Evolutionary conservation across 2,329 filamentous ascomycete species (phyloP), one percentile per base, ranked within the genome.

Genomic region (Chaetomium globosum): DNA sequence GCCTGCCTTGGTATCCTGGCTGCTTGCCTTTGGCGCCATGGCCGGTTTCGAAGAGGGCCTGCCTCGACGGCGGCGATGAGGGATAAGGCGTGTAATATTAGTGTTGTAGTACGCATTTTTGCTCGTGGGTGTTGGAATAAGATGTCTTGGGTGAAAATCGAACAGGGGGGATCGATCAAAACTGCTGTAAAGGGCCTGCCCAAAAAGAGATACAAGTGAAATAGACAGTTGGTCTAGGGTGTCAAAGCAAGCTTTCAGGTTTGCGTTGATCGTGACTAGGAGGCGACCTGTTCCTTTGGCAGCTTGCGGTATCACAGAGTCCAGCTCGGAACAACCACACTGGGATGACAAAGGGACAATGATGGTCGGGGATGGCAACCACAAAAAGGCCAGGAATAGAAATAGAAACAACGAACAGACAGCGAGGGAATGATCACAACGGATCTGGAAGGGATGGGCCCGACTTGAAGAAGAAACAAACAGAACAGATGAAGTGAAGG

Each of bases 41-140:
- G 28, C n/a, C 57, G 61, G 12, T 26, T 52, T 3, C 69, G 58
- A 59, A 75, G 68, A 65, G 73, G 73, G 52, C 72, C 71, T 31
- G 73, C 73, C 67, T 75, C 71, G 26, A 64, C 63, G 31, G 63
- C 64, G 26, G 67, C 64, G 16, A 71, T n/a, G n/a, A 71, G 56
- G 16, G 67, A 55, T n/a, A 66, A 52, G 36, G 68, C 57, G 16
- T 63, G 26, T 5, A 64, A 33, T 57, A 70, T 55, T 61, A 71
- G n/a, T 55, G 64, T 49, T 52, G 65, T 62, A 10, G 62, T 56
- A 30, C 56, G 65, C 70, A 72, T 72, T 23, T 61, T 52, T 53
- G 19, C 54, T 26, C 26, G 26, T 26, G 4, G 33, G 12, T n/a
- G 26, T 19, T 1, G 30, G 54, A 21, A 43, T 28, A 36, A 30